phyloP scores from a whole-genome alignment of 2,329 filamentous ascomycete species.

The Penicillium sp. region DNA sequence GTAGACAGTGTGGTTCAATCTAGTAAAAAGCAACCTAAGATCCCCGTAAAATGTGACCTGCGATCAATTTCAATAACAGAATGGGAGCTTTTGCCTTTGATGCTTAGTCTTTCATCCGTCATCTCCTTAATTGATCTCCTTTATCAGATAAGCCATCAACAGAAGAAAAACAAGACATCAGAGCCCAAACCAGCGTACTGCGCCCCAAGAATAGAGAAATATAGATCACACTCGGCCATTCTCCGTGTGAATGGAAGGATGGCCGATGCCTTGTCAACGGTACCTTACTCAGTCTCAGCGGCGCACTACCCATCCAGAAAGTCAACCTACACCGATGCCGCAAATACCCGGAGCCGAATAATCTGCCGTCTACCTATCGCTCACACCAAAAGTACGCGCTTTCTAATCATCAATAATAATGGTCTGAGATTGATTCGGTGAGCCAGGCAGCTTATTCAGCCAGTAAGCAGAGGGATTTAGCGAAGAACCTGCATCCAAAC shows the following conservation, averaged over 20 bases:
- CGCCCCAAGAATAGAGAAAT: neutral
- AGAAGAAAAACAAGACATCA: neutral
- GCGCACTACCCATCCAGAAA: neutral
- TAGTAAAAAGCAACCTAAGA: neutral
- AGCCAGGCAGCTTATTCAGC: neutral
- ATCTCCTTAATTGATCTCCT: neutral
- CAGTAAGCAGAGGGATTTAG: constrained; percentile 1
- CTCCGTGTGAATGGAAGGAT: neutral
- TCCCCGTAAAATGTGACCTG: neutral
- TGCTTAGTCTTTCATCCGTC: neutral
- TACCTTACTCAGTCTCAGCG: neutral
- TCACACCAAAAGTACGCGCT: neutral
- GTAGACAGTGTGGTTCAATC: too few relatives aligned
- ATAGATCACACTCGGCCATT: neutral
- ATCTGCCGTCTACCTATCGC: neutral
- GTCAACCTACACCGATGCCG: neutral
- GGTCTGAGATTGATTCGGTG: neutral
- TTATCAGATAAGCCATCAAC: neutral
- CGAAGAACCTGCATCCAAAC: neutral
- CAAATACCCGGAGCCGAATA: neutral
- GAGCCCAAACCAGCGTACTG: neutral
- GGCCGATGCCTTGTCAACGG: neutral
- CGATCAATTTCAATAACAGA: too few relatives aligned
- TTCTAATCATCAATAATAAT: neutral
- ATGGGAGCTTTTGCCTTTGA: neutral